Base-by-base conservation (phyloP, 2,329 filamentous ascomycete species). In the Phaeosphaeriaceae sp. region DNA sequence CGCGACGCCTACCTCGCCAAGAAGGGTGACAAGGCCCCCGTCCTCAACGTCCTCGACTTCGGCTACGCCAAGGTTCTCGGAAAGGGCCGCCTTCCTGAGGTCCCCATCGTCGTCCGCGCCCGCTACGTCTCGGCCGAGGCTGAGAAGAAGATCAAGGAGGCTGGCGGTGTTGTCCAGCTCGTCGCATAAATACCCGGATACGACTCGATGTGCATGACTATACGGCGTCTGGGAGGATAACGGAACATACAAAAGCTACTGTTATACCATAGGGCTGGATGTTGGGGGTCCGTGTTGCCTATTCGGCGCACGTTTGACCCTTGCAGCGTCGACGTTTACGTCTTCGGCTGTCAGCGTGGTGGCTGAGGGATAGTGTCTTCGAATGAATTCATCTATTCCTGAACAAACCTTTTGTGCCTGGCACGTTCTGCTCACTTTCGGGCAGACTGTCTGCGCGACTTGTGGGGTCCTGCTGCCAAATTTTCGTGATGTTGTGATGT, bases 31-130 rank as follows among this genome's bases (percentile, higher is more conserved):
- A 96, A 91, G 81, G 93, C 94, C 67, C 95, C 95, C 80, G 95
- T 99, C 79, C 89, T 99, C 86, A 94, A 99, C 86, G 92, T 99
- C 82, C 90, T 98, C 68, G 87, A 93, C 76, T 90, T 97, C 82
- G 95, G 96, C 75, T 99, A 98, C 89, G 91, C 93, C 80, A 99
- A 99, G 87, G 89, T 99, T 72, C 91, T 99, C 80, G 96, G 95
- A 82, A 99, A 99, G 89, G 95, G 95, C 83, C 90, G 94, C 79
- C 86, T 98, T 77, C 94, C 95, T 78, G 86, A 94, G 79, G 88
- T 98, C 77, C 95, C 95, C 72, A 83, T 99, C 76, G 92, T 99
- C 77, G 93, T 99, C 72, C 92, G 92, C 80, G 94, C 95, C 74
- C 87, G 95, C 81, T 98, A 93, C 86, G 91, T 99, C 84, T 93